phyloP scores from a whole-genome alignment of 768 basidiomycete genomes.

The Sarcomyxa edulis region DNA sequence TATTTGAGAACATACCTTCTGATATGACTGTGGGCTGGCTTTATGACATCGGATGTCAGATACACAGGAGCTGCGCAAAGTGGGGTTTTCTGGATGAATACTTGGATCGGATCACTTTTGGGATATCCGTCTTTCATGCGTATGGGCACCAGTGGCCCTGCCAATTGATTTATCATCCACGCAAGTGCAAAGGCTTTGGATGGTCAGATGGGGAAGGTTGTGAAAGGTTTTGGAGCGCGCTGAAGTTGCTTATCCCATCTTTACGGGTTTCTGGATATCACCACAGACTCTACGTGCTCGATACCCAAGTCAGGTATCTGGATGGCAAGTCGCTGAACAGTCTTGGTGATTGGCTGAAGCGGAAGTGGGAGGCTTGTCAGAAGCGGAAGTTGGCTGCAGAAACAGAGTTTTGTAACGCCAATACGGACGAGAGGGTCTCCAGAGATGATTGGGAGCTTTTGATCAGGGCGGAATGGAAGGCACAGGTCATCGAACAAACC shows the following conservation, averaged over 20 bases:
- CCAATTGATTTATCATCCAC: constrained; percentile 24
- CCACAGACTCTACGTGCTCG: constrained; percentile 1
- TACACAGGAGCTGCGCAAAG: constrained; percentile 15
- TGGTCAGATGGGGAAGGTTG: constrained; percentile 21
- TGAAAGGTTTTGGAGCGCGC: constrained; percentile 20
- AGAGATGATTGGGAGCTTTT: background rate
- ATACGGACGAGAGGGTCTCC: background rate
- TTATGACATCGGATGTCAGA: constrained; percentile 29
- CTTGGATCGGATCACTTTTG: constrained; percentile 17
- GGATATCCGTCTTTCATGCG: constrained; percentile 27
- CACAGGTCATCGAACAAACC: constrained; percentile 3
- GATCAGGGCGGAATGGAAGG: constrained; percentile 3
- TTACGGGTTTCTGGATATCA: constrained; percentile 6
- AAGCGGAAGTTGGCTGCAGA: background rate
- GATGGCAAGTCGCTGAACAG: background rate
- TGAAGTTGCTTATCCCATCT: constrained; percentile 8
- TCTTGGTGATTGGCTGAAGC: constrained; percentile 2
- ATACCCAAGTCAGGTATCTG: constrained; percentile 5
- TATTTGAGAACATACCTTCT: constrained; percentile 22
- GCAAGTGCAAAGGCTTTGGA: constrained; percentile 19
- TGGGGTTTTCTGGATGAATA: constrained; percentile 16
- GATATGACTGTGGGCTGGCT: constrained; percentile 13
- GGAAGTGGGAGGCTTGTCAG: constrained; percentile 1
- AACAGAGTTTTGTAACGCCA: background rate
- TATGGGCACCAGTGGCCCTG: constrained; percentile 31